Conservation (phyloP, 768 basidiomycete genomes). For the Cyathus striatus region DNA sequence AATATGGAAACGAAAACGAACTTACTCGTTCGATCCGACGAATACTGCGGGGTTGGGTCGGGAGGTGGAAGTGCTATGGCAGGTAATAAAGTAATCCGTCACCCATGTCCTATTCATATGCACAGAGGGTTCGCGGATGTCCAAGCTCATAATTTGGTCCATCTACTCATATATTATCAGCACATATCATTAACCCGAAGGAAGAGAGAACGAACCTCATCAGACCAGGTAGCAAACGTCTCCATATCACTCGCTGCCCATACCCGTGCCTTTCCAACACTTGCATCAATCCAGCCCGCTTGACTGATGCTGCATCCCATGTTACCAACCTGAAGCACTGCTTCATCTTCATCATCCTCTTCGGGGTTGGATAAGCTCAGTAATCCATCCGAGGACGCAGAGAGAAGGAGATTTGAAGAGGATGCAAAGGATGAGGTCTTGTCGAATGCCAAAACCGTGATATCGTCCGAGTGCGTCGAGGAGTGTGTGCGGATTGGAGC, state of each 20-base stretch:
- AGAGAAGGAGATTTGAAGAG: slow-evolving; percentile 44
- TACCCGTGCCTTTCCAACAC: slow-evolving; percentile 30
- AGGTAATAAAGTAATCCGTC: slow-evolving; percentile 72
- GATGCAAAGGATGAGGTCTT: slow-evolving; percentile 5
- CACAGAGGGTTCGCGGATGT: slow-evolving; percentile 62
- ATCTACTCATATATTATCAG: slow-evolving; percentile 33
- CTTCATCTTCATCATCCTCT: slow-evolving; percentile 87
- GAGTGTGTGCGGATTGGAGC: slow-evolving; percentile 70
- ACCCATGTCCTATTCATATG: slow-evolving; percentile 63
- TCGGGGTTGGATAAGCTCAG: slow-evolving; percentile 64
- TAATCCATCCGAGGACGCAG: slow-evolving; percentile 82
- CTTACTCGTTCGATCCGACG: slow-evolving; percentile 72
- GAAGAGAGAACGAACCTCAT: slow-evolving; percentile 41
- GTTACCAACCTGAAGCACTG: slow-evolving; percentile 75
- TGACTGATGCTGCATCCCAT: slow-evolving; percentile 81
- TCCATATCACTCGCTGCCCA: slow-evolving; percentile 97
- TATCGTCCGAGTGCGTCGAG: slow-evolving; percentile 91
- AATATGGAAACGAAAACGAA: slow-evolving; percentile 4
- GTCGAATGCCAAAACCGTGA: slow-evolving; percentile 67
- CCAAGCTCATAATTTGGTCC: slow-evolving; percentile 48
- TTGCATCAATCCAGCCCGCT: slow-evolving; percentile 61
- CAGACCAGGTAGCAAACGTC: slow-evolving; percentile 81
- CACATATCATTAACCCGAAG: background rate
- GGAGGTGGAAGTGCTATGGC: slow-evolving; percentile 27
- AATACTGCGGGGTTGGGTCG: slow-evolving; percentile 47